Percentiles rank a stretch among this genome's conserved stretches.
phyloP scores from a whole-genome alignment of 805 yeast species.

The Pichia paraexigua region DNA sequence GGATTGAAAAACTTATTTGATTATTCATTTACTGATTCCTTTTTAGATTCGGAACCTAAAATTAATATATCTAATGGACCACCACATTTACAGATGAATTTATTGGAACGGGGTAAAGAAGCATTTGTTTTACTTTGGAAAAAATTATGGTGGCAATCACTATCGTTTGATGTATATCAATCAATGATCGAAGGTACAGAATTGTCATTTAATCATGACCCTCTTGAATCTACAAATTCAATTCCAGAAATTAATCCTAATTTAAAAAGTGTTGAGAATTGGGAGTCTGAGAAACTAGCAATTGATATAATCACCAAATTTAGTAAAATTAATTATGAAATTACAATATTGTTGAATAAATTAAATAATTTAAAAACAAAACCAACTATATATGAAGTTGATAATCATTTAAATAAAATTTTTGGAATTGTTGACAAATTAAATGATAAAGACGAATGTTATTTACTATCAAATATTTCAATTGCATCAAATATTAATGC shows the following conservation, averaged over 20 bases:
- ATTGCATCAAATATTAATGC: slow-evolving; percentile 5
- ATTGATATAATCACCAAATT: slow-evolving; percentile 16
- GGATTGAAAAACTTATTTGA: slow-evolving; percentile 30
- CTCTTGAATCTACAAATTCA: slow-evolving; percentile 14
- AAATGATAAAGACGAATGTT: background rate
- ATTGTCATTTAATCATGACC: slow-evolving; percentile 12
- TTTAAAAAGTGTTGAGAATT: slow-evolving; percentile 11
- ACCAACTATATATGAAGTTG: slow-evolving; percentile 16
- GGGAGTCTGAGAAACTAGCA: slow-evolving; percentile 16
- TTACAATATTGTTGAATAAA: slow-evolving; percentile 16
- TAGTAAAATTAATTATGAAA: slow-evolving; percentile 11
- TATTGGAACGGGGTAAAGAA: slow-evolving; percentile 3
- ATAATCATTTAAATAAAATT: slow-evolving; percentile 1
- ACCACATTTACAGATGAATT: slow-evolving; percentile 3
- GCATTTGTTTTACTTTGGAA: slow-evolving; percentile 22
- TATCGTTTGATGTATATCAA: slow-evolving; percentile 19
- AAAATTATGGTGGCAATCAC: slow-evolving; percentile 23
- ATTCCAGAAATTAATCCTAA: slow-evolving; percentile 11
- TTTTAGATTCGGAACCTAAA: background rate
- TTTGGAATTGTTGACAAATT: background rate
- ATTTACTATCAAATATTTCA: background rate
- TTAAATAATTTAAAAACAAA: slow-evolving; percentile 15
- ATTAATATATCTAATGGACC: background rate
- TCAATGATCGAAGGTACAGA: slow-evolving; percentile 18
- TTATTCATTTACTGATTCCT: background rate